Percentiles rank a stretch among this genome's conserved stretches.
Evolutionary conservation across 352 stramenopile species (phyloP).

Genomic region (Phytophthora hybrid): DNA sequence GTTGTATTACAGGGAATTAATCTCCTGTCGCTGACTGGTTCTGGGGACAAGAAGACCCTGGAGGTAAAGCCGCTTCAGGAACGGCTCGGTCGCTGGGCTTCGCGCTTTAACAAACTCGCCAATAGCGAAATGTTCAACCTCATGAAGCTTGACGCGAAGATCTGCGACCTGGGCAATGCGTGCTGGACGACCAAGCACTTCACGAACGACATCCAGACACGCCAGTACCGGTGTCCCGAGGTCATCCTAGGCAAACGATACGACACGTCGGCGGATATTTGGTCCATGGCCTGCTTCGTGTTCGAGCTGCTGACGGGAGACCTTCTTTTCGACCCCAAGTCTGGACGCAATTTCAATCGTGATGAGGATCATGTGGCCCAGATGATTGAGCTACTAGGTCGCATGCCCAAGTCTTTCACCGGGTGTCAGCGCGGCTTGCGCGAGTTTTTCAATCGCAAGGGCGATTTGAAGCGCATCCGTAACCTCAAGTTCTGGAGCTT

Average conservation of each 20-base stretch:
- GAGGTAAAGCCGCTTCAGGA: conserved; percentile 39
- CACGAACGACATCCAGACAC: conserved; percentile 99
- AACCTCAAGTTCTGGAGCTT: conserved; percentile 98
- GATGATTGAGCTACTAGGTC: conserved; percentile 98
- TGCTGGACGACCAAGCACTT: conserved; percentile 99
- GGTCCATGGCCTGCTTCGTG: conserved; percentile 98
- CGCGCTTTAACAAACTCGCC: conserved; percentile 46
- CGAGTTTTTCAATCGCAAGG: conserved; percentile 98
- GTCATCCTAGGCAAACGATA: conserved; percentile 97
- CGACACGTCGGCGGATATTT: conserved; percentile 99
- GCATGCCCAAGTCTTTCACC: conserved; percentile 96
- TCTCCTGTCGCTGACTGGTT: conserved; percentile 37
- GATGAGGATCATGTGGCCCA: conserved; percentile 98
- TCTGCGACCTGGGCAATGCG: conserved; percentile 99
- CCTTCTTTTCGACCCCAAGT: conserved; percentile 98
- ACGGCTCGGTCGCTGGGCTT: conserved; percentile 55
- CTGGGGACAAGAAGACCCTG: conserved; percentile 11
- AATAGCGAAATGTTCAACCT: conserved; percentile 62
- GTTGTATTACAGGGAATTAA: conserved; percentile 60
- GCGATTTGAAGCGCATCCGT: conserved; percentile 98
- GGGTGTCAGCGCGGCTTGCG: conserved; percentile 80
- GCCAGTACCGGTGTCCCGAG: conserved; percentile 99
- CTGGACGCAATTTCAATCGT: conserved; percentile 82
- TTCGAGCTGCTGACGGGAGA: conserved; percentile 99
- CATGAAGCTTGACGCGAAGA: conserved; percentile 76